A percentile compares a stretch with the other conserved stretches of the same genome.
phyloP scores from a whole-genome alignment of 83 land plant species.

The Thuja plicata region DNA sequence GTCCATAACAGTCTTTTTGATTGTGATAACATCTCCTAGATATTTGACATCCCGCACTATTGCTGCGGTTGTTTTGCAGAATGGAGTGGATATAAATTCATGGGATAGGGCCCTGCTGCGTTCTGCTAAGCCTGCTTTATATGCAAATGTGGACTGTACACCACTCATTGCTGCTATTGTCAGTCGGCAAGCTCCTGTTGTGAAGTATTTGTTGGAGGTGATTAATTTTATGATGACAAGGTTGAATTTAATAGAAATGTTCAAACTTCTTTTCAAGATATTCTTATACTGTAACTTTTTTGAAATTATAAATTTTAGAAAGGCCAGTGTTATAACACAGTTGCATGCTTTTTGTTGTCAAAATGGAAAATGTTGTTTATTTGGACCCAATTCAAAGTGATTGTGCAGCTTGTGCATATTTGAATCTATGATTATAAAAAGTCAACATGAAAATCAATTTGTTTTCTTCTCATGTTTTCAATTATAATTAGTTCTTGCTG shows the following conservation, averaged over 20 bases:
- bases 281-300: background rate
- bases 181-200: constrained; percentile 43
- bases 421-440: background rate
- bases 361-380: background rate
- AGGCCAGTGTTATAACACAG: background rate
- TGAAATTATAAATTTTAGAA: background rate
- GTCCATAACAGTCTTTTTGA: background rate
- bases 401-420: background rate
- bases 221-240: background rate
- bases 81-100: constrained; percentile 59
- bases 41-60: constrained; percentile 12
- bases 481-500: background rate
- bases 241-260: constrained; percentile 7
- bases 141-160: constrained; percentile 63
- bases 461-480: background rate
- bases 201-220: constrained; percentile 49
- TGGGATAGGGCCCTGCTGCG: constrained; percentile 46
- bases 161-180: constrained; percentile 56
- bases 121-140: constrained; percentile 52
- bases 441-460: background rate
- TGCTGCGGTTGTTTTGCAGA: constrained; percentile 28
- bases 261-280: background rate
- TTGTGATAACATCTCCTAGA: background rate
- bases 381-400: background rate
- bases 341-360: background rate